Base-by-base conservation (phyloP, 2,329 filamentous ascomycete genomes). In the Talaromyces sp. region DNA sequence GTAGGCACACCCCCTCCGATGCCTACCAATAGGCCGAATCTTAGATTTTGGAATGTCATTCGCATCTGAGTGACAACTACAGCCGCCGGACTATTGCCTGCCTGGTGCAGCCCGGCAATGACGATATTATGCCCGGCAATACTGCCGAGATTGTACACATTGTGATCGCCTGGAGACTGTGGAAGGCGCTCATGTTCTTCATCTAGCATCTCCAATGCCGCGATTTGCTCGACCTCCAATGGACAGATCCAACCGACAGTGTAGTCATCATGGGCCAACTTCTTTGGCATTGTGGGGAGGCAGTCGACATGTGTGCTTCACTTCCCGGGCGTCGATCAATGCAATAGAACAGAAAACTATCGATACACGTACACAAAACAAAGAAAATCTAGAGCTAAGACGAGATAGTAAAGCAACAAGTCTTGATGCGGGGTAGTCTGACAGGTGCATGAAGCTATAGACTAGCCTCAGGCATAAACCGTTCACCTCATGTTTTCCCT, bases 171-270 rank as follows among this genome's bases (percentile, higher is more conserved):
- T 3, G 56, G 40, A 3, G 51, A 5, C 0, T 62, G 30, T 10
- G 33, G 16, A 7, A 50, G 54, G 3, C 58, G 50, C 1, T 61
- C 40, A 58, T 68, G 65, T 6, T 58, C 31, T 31, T 66, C 52
- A 51, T 72, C 69, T 28, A 72, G 67, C 14, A 69, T 42, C 5
- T 60, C 58, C 34, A 65, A 64, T 3, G 69, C 68, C 2, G 71
- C 71, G 33, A 66, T 56, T 3, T 71, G 61, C 56, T 74, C 70
- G 7, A 63, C 55, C 4, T 50, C 59, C 42, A 71, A 62, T 16
- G 70, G 68, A 28, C 67, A 72, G 1, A 74, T 63, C 60, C 68
- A 69, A 1, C 67, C 72, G 8, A 74, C 66, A 42, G 62, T 65
- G 52, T 73, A 74, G 40, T 65, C 36, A 27, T 59, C 34, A 36